Evolutionary conservation across 129 eudicot genomes (phyloP), one percentile per base, ranked within the genome.

Genomic region (Flaveria ramosissima): DNA sequence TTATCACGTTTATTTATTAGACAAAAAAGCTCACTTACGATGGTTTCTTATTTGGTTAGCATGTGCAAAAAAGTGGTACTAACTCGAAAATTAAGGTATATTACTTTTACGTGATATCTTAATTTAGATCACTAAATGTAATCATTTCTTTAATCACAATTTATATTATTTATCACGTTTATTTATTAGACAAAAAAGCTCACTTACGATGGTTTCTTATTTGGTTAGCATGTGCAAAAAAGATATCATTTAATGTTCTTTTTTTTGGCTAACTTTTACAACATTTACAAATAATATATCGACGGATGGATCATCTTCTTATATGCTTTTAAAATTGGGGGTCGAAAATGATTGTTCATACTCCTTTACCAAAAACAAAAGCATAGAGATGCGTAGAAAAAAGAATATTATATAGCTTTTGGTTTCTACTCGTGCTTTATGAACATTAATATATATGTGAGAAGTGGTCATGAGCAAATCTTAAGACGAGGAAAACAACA

Each of bases 141-240:
- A 48, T 15, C 53, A 48, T 12, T 48, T 46, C 6, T 20, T 7
- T 6, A 47, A 24, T 27, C 24, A 24, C 46, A 48, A 70, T 15
- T 13, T n/a, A 26, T 26, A 26, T 48, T 7, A 70, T 43, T 48
- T 71, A 9, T 6, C 75, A 71, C 43, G 68, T 62, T 62, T 62
- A 30, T 14, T 2, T 27, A 1, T 62, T 62, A 27, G 39, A 6
- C 17, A 14, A 27, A 62, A 62, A 62, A 27, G 45, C 11, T 6
- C 2, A 15, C 1, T 27, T 27, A 14, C 32, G 68, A 36, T 27
- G 21, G 68, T 27, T 62, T 62, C 68, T 13, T 52, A n/a, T 9
- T 50, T 26, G 24, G 21, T 50, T 42, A 20, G 43, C 60, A 47
- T 70, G 74, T 48, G 45, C 19, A 15, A 21, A 70, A 50, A 15